Base-by-base conservation (phyloP, 2,329 filamentous ascomycete species). In the Nannizziopsis barbatae region DNA sequence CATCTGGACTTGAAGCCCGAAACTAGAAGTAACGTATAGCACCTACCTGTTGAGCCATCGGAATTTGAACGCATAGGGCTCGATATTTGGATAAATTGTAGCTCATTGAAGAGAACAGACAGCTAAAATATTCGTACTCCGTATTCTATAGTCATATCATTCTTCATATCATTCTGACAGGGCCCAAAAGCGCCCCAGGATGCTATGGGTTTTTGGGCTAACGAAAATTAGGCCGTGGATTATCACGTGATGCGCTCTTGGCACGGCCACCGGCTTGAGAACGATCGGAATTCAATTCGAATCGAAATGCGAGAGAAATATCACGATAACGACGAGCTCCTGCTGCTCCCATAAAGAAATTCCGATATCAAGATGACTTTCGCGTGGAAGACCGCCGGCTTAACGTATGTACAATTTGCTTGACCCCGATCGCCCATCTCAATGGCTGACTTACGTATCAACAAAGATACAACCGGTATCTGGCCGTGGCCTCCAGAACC, bases 401-500 rank as follows among this genome's bases (percentile, higher is more conserved):
- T 96, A 69, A 93, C 83, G 89, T 95, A 84, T 71, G 86, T 49
- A 41, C 35, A 14, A 27, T 27, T 4, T 27, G 22, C 22, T 27
- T 14, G 32, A 18, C 52, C 55, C 53, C 59, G 53, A 37, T 11
- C 37, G 12, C 33, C 4, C 35, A 38, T 38, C 38, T 12, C 39
- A 41, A 47, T 42, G 50, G 46, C 47, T 50, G 35, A 53, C 43
- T 62, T 56, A 60, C 52, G 49, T 47, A 39, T 45, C 42, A 50
- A 56, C 49, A 67, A 70, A 98, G 92, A 75, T 98, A 98, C 86
- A 98, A 98, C 84, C 92, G 89, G 76, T 96, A 95, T 83, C 83
- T 98, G 68, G 82, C 89, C 66, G 80, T 98, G 74, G 88, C 92
- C 65, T 81, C 89, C 72, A 88, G 89, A 72, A 85, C 86, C 66